Evolutionary conservation across 495 filamentous ascomycete genomes (phyloP), one percentile per base, ranked within the genome.

Genomic region (Letharia columbiana): DNA sequence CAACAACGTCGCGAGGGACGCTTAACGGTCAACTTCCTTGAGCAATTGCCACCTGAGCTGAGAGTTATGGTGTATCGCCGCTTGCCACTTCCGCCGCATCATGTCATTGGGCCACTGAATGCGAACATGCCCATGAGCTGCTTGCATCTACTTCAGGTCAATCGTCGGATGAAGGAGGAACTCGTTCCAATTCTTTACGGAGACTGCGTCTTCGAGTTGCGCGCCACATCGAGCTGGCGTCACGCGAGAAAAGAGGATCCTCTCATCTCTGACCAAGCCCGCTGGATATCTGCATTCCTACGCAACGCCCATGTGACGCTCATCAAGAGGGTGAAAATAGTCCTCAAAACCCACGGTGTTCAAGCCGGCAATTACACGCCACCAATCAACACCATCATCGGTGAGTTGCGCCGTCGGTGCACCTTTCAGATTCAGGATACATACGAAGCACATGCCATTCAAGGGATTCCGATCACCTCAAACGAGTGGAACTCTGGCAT

Each of bases 281-380:
- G 33, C 33, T 59, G 56, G 33, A 39, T 59, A 9, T 37, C 33
- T 33, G 15, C 28, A 20, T 20, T 33, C 18, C 33, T 59, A 9
- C 56, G 33, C 33, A 39, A 39, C 40, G 33, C 17, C 39, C 33
- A 59, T 33, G 33, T 33, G 20, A 39, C 17, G 33, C 39, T 39
- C 28, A 59, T 59, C 56, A 59, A 59, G 56, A 59, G n/a, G 56
- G 33, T 17, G 33, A 59, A 4, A n/a, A 59, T 23, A 9, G 56
- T 59, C 28, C 20, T 59, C 56, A 20, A 59, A 59, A 40, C 40
- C 56, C 56, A 39, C 56, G 33, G 15, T 3, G 3, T 4, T 59
- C n/a, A 23, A 33, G 15, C 12, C 18, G 6, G 10, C 4, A 9
- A 59, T 8, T 59, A 59, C 10, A 59, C 33, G 28, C 33, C 28